Evolutionary conservation across 2,329 filamentous ascomycete species (phyloP).

Genomic region (Huntiella bhutanensis): DNA sequence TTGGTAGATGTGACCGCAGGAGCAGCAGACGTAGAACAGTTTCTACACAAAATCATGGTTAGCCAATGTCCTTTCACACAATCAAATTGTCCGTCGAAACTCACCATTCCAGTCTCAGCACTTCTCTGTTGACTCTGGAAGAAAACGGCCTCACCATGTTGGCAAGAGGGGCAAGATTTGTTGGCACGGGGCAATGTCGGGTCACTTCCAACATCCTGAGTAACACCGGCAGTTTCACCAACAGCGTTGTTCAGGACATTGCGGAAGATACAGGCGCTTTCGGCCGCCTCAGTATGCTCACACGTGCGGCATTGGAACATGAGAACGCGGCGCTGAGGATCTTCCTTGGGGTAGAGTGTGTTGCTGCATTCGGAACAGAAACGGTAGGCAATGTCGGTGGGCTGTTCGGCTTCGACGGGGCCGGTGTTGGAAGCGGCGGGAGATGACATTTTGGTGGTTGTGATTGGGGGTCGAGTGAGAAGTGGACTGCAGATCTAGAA

Average conservation of each 20-base stretch:
- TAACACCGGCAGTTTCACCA: constrained; percentile 90
- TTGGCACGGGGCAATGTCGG: constrained; percentile 89
- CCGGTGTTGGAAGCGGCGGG: constrained; percentile 11
- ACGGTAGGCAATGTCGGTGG: constrained; percentile 78
- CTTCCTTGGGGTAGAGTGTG: constrained; percentile 94
- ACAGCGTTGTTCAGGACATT: constrained; percentile 82
- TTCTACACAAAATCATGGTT: constrained; percentile 34
- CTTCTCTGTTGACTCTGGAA: constrained; percentile 98
- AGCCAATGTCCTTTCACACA: not conserved
- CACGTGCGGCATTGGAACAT: constrained; percentile 95
- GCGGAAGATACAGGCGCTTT: constrained; percentile 83
- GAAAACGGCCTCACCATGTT: constrained; percentile 81
- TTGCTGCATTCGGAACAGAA: constrained; percentile 99
- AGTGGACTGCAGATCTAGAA: not conserved
- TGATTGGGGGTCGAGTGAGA: not conserved
- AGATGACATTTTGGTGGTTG: constrained; percentile 30
- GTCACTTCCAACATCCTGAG: constrained; percentile 90
- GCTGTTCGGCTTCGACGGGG: constrained; percentile 29
- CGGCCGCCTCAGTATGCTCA: constrained; percentile 72
- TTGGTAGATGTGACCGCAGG: constrained; percentile 74
- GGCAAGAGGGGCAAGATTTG: constrained; percentile 69
- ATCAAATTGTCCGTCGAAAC: constrained; percentile 17
- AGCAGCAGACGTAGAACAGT: constrained; percentile 86
- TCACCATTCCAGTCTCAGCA: constrained; percentile 94
- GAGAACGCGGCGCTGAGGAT: constrained; percentile 62